Evolutionary conservation across 2,329 filamentous ascomycete species (phyloP).

Genomic region (Alternaria incomplexa): DNA sequence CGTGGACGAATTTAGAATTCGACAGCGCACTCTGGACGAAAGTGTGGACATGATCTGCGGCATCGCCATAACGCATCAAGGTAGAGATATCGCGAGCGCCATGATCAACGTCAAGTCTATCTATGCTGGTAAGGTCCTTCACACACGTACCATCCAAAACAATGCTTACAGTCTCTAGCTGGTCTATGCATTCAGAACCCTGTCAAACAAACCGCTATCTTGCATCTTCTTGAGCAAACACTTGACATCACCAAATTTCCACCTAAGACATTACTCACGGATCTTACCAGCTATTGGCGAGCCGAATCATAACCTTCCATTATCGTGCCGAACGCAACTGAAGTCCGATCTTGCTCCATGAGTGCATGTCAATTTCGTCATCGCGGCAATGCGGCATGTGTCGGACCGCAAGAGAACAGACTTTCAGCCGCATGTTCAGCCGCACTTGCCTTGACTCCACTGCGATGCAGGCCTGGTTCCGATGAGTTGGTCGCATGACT

Average conservation of each 20-base stretch:
- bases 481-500: neutral
- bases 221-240: constrained; percentile 35
- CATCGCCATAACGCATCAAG: constrained; percentile 53
- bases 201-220: constrained; percentile 31
- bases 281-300: constrained; percentile 39
- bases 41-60: constrained; percentile 59
- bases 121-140: constrained; percentile 34
- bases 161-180: constrained; percentile 21
- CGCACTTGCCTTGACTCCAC: neutral
- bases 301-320: constrained; percentile 20
- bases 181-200: constrained; percentile 41
- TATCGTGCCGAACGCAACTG: neutral
- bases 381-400: neutral
- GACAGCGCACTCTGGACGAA: constrained; percentile 54
- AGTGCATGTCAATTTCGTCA: neutral
- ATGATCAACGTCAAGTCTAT: constrained; percentile 38
- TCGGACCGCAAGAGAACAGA: neutral
- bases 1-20: constrained; percentile 55
- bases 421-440: neutral
- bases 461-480: neutral
- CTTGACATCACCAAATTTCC: constrained; percentile 40
- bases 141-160: neutral
- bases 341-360: neutral
- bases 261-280: constrained; percentile 34
- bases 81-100: constrained; percentile 32